Conservation (phyloP, 331 rosid genomes). For the Pyrus hybrid region DNA sequence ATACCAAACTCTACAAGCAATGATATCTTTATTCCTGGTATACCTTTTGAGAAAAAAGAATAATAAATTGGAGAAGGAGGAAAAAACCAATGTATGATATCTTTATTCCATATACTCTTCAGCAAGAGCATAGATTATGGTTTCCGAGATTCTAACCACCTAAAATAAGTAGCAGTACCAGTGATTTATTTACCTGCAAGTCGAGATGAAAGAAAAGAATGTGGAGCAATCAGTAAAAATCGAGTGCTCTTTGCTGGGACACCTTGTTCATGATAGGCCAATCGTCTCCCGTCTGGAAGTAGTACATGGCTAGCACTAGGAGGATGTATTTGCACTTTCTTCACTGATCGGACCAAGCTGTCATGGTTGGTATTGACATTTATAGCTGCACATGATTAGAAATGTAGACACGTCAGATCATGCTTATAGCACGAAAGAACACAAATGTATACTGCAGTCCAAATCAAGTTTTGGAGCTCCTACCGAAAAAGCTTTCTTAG, state of each 20-base stretch:
- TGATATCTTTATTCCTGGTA: constrained; percentile 65
- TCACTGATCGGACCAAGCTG: constrained; percentile 24
- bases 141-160: background rate
- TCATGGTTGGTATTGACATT: constrained; percentile 38
- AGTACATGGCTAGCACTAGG: constrained; percentile 59
- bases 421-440: constrained; percentile 2
- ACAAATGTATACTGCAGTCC: background rate
- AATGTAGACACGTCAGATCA: constrained; percentile 2
- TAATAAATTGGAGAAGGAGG: background rate
- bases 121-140: background rate
- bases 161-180: background rate
- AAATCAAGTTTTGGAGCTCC: background rate
- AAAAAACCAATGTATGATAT: background rate
- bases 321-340: constrained; percentile 61
- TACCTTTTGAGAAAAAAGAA: constrained; percentile 33
- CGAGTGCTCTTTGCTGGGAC: constrained; percentile 59
- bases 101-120: background rate
- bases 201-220: constrained; percentile 86
- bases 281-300: constrained; percentile 89
- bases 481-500: background rate
- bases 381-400: constrained; percentile 48
- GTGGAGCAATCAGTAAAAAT: constrained; percentile 68
- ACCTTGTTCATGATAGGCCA: constrained; percentile 78
- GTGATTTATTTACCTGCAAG: constrained; percentile 49
- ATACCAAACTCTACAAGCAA: constrained; percentile 81